Evolutionary conservation across 208 protist species (phyloP).

Genomic region (Crithidia mellificae): DNA sequence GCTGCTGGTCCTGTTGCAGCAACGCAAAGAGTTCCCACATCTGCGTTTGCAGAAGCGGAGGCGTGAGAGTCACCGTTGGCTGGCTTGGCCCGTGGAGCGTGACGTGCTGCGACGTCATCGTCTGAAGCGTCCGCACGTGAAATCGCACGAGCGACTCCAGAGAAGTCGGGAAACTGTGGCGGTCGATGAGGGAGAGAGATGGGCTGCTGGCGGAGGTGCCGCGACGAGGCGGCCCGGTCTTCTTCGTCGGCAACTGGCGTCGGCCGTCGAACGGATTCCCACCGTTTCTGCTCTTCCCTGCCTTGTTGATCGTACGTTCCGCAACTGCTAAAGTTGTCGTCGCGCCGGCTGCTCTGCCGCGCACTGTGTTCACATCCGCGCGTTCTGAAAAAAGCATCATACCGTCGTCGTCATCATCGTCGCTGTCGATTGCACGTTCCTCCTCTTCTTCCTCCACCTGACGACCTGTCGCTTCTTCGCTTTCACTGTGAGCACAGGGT

Average conservation of each 20-base stretch:
- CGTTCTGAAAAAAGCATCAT: not conserved
- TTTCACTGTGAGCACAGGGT: too few species aligned
- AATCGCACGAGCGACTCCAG: slow-evolving; percentile 38
- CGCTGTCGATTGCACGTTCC: not conserved
- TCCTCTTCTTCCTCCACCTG: not conserved
- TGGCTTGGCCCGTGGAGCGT: too few species aligned
- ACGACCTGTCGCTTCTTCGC: too few species aligned
- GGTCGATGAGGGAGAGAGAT: slow-evolving; percentile 51
- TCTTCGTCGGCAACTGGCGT: too few species aligned
- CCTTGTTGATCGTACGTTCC: too few species aligned
- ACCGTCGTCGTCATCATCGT: not conserved
- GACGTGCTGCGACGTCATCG: not conserved
- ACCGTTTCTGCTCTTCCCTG: too few species aligned
- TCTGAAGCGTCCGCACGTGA: slow-evolving; percentile 13
- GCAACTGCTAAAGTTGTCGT: too few species aligned
- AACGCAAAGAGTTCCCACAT: slow-evolving; percentile 37
- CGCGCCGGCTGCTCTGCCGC: not conserved
- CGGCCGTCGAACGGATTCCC: too few species aligned
- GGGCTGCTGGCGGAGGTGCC: too few species aligned
- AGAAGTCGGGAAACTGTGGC: slow-evolving; percentile 38
- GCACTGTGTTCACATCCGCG: not conserved
- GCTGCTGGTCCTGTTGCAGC: slow-evolving; percentile 43
- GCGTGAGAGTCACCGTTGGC: not conserved
- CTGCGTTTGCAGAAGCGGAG: slow-evolving; percentile 2
- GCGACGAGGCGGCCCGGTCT: too few species aligned